Percentiles rank a stretch among this genome's conserved stretches.
These are phyloP conservation scores for Ensete ventricosum DNA, from an alignment of 176 grass and related monocot species.

Conservation along the genomic window DNA sequence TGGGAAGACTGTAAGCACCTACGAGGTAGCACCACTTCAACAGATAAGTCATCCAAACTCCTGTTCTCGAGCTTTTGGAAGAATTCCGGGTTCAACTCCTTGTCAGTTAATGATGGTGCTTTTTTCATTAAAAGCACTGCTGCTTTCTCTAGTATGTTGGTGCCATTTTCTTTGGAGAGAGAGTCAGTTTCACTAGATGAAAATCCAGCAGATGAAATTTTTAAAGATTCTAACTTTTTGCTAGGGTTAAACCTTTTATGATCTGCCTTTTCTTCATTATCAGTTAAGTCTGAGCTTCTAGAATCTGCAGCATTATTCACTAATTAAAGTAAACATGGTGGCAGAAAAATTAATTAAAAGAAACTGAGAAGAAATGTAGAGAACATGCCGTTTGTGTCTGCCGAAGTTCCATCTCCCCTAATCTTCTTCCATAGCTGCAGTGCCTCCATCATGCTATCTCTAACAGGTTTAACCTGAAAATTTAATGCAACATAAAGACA, in stretches of 20 bases:
- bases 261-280: conserved; percentile 48
- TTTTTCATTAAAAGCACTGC: conserved; percentile 81
- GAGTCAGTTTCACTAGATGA: conserved; percentile 50
- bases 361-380: background rate
- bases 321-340: background rate
- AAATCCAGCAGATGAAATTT: conserved; percentile 32
- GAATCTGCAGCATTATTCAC: conserved; percentile 34
- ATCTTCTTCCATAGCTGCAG: conserved; percentile 82
- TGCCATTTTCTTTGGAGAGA: conserved; percentile 32
- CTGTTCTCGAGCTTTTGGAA: conserved; percentile 92
- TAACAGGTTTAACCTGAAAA: conserved; percentile 81
- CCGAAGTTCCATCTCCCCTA: conserved; percentile 34
- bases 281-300: conserved; percentile 47
- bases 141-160: conserved; percentile 69
- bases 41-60: conserved; percentile 52
- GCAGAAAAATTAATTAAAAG: background rate
- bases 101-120: conserved; percentile 53
- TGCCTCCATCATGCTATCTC: conserved; percentile 91
- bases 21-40: conserved; percentile 74
- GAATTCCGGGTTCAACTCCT: conserved; percentile 83
- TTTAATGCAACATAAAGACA: background rate
- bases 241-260: conserved; percentile 22
- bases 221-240: conserved; percentile 35
- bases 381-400: conserved; percentile 49
- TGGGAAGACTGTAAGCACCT: conserved; percentile 42